These are phyloP conservation scores for Fusarium pilosicola DNA, from an alignment of 2,329 filamentous ascomycete genomes.

Conservation along the genomic window DNA sequence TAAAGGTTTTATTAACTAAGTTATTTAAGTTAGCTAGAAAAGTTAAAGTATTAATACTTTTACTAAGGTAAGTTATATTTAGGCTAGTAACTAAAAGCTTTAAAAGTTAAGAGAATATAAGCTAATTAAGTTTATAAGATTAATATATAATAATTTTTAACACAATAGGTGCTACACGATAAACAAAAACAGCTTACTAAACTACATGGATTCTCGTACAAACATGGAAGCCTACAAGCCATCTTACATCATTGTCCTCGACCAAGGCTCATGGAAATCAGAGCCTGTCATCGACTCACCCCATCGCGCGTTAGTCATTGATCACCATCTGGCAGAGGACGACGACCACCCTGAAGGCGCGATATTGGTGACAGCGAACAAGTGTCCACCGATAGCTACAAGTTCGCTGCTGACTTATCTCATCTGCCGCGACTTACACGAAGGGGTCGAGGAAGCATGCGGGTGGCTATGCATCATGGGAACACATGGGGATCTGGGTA, in stretches of 20 bases:
- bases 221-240: conserved; percentile 62
- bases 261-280: conserved; percentile 69
- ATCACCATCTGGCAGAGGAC: conserved; percentile 68
- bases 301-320: conserved; percentile 67
- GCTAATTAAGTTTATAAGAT: too few relatives aligned
- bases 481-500: conserved; percentile 74
- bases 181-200: conserved; percentile 67
- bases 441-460: conserved; percentile 58
- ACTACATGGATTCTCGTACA: conserved; percentile 62
- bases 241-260: conserved; percentile 70
- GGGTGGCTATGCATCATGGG: conserved; percentile 73
- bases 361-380: conserved; percentile 68
- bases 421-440: conserved; percentile 67
- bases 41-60: too few relatives aligned
- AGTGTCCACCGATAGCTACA: conserved; percentile 73
- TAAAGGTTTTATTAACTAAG: too few relatives aligned
- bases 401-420: conserved; percentile 71
- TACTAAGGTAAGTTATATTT: too few relatives aligned
- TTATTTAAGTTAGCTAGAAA: too few relatives aligned
- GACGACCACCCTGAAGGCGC: conserved; percentile 66
- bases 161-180: too few relatives aligned
- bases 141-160: too few relatives aligned
- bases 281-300: conserved; percentile 62
- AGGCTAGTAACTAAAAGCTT: too few relatives aligned
- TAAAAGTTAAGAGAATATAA: too few relatives aligned